These are phyloP conservation scores for Aphanomyces invadans DNA, from an alignment of 352 stramenopile species.

Conservation along the genomic window DNA sequence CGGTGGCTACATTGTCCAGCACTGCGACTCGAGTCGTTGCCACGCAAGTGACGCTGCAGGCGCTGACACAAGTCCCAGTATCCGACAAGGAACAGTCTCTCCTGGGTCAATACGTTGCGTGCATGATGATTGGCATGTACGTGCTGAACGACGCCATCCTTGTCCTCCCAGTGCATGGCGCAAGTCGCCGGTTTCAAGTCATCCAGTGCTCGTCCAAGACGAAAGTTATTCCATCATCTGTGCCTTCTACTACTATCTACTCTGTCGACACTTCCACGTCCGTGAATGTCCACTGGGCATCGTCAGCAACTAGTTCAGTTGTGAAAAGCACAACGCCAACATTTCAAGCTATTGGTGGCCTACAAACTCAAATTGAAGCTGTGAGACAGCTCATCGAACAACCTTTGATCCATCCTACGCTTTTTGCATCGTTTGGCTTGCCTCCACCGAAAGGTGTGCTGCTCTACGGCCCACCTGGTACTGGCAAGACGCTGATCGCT, in stretches of 20 bases:
- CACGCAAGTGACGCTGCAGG: slow-evolving; percentile 31
- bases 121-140: slow-evolving; percentile 58
- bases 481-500: slow-evolving; percentile 95
- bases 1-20: neutral
- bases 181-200: slow-evolving; percentile 47
- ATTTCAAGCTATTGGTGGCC: slow-evolving; percentile 80
- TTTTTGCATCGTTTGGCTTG: slow-evolving; percentile 91
- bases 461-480: slow-evolving; percentile 92
- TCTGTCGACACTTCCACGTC: slow-evolving; percentile 27
- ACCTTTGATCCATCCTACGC: slow-evolving; percentile 87
- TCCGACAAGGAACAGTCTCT: slow-evolving; percentile 52
- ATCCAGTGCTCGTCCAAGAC: slow-evolving; percentile 8
- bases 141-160: slow-evolving; percentile 45
- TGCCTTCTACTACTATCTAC: slow-evolving; percentile 8
- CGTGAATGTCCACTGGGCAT: neutral
- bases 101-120: slow-evolving; percentile 44
- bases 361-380: slow-evolving; percentile 88
- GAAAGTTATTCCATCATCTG: slow-evolving; percentile 14
- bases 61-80: slow-evolving; percentile 33
- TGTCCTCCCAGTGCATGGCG: slow-evolving; percentile 51
- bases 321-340: slow-evolving; percentile 36
- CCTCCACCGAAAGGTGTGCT: slow-evolving; percentile 93
- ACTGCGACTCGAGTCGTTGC: slow-evolving; percentile 23
- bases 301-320: neutral
- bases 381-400: slow-evolving; percentile 96